phyloP scores from a whole-genome alignment of 164 flowering plant species.

The Echeveria elegans region DNA sequence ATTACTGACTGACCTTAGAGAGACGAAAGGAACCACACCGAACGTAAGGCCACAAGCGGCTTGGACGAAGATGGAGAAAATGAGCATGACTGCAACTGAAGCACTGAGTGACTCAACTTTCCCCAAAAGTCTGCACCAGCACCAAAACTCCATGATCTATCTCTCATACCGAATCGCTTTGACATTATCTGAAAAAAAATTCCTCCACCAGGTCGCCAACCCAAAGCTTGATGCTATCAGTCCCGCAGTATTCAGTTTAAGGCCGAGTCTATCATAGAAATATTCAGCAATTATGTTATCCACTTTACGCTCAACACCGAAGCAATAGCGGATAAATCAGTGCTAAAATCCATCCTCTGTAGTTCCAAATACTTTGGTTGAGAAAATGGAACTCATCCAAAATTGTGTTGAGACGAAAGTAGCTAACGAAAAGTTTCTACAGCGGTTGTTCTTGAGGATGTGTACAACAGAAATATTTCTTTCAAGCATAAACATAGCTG shows the following conservation, averaged over 20 bases:
- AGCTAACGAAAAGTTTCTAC: constrained; percentile 77
- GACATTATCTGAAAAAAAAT: constrained; percentile 50
- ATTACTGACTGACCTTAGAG: constrained; percentile 64
- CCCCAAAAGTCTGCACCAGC: constrained; percentile 65
- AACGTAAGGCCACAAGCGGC: constrained; percentile 87
- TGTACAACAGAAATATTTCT: too few relatives aligned
- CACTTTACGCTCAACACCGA: constrained; percentile 74
- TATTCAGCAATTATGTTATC: constrained; percentile 87
- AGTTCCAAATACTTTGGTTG: constrained; percentile 61
- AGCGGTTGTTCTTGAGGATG: too few relatives aligned
- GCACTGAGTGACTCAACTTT: constrained; percentile 37
- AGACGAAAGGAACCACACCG: constrained; percentile 84
- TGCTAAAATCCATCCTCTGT: constrained; percentile 79
- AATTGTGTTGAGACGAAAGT: constrained; percentile 81
- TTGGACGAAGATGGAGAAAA: constrained; percentile 74
- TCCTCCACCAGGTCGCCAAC: constrained; percentile 77
- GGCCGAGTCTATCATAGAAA: constrained; percentile 63
- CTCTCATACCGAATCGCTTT: constrained; percentile 75
- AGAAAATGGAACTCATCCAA: constrained; percentile 97
- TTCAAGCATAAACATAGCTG: neutral
- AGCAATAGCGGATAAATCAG: constrained; percentile 74
- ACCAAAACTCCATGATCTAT: constrained; percentile 75
- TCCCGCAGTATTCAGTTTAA: constrained; percentile 79
- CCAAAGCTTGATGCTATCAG: constrained; percentile 77
- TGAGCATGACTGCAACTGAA: constrained; percentile 51